Conservation (phyloP, 1,284 basidiomycete species). For the Anthracocystis walkeri region DNA sequence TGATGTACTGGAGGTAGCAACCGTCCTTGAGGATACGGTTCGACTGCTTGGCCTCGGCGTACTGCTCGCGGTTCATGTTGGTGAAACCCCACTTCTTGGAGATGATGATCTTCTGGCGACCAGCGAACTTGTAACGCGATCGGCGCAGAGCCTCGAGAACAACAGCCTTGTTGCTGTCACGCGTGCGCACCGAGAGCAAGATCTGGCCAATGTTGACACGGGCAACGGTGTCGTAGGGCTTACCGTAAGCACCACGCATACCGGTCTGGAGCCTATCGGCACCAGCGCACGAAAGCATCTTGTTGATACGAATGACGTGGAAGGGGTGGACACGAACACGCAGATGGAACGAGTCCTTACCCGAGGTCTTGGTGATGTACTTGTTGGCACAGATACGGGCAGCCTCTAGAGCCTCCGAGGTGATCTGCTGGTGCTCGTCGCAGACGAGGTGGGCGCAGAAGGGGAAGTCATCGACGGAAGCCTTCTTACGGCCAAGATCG, state of each 20-base stretch:
- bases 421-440: conserved; percentile 98
- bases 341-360: conserved; percentile 99
- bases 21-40: conserved; percentile 69
- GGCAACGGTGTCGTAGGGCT: conserved; percentile 94
- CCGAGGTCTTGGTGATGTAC: conserved; percentile 97
- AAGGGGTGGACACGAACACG: conserved; percentile 97
- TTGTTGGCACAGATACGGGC: conserved; percentile 99
- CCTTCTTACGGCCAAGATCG: conserved; percentile 94
- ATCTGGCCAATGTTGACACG: conserved; percentile 98
- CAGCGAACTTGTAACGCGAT: conserved; percentile 99
- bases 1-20: conserved; percentile 69
- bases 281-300: conserved; percentile 99
- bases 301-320: conserved; percentile 99
- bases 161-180: conserved; percentile 86
- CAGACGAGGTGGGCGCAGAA: conserved; percentile 87
- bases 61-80: conserved; percentile 90
- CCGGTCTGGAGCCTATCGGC: conserved; percentile 96
- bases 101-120: conserved; percentile 98
- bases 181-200: conserved; percentile 93
- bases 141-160: conserved; percentile 88
- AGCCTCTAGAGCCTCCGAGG: conserved; percentile 94
- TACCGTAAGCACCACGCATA: conserved; percentile 99
- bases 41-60: conserved; percentile 86
- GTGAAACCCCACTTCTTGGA: conserved; percentile 83
- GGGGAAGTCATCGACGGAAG: conserved; percentile 92